Evolutionary conservation across 768 basidiomycete species (phyloP).

Genomic region (Pholiota molesta): DNA sequence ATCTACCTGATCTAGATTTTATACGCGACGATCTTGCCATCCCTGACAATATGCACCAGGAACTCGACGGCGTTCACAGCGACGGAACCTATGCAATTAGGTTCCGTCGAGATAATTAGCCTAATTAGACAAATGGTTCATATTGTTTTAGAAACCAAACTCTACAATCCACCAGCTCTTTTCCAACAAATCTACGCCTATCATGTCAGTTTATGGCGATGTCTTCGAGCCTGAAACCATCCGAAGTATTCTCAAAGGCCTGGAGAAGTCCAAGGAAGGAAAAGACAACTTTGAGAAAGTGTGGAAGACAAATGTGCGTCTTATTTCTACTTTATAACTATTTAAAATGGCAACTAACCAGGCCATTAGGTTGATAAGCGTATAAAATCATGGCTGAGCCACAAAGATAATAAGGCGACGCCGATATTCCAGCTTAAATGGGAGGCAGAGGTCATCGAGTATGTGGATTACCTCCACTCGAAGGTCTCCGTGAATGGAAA

Average conservation of each 20-base stretch:
- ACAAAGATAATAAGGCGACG: constrained; percentile 4
- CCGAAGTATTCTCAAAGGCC: background rate
- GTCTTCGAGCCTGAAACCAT: background rate
- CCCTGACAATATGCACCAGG: too few species aligned
- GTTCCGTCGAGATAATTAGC: too few species aligned
- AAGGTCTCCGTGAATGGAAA: constrained; percentile 7
- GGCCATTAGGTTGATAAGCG: constrained; percentile 5
- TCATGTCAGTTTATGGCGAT: background rate
- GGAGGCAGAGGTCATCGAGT: constrained; percentile 14
- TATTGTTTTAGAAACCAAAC: too few species aligned
- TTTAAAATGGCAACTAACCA: too few species aligned
- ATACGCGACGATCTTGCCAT: too few species aligned
- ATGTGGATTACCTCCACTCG: constrained; percentile 7
- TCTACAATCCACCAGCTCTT: background rate
- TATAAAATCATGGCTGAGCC: background rate
- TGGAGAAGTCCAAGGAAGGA: background rate
- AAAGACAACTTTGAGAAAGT: too few species aligned
- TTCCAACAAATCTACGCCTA: background rate
- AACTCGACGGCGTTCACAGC: too few species aligned
- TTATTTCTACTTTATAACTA: background rate
- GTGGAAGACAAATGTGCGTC: background rate
- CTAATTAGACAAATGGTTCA: too few species aligned
- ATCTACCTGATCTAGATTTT: too few species aligned
- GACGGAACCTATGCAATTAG: too few species aligned
- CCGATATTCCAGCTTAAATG: constrained; percentile 1